Conservation (phyloP, 2,329 filamentous ascomycete species). For the Penicillium sp. region DNA sequence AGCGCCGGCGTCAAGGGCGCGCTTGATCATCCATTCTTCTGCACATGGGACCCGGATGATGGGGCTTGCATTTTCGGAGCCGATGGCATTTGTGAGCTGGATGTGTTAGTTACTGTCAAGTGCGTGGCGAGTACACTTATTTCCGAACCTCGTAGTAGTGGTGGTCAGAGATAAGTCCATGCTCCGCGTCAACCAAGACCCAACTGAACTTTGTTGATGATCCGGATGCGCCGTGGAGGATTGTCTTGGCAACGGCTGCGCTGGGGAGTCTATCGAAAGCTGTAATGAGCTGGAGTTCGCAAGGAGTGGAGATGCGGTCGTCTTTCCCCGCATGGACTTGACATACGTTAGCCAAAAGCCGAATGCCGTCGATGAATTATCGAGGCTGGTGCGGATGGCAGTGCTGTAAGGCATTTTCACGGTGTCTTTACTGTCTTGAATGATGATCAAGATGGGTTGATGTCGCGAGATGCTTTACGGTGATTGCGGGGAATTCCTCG, state of each 20-base stretch:
- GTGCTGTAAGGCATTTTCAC: constrained; percentile 15
- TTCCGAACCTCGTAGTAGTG: constrained; percentile 37
- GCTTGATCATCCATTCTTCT: constrained; percentile 40
- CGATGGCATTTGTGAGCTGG: constrained; percentile 34
- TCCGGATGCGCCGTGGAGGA: constrained; percentile 27
- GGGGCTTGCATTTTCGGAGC: constrained; percentile 29
- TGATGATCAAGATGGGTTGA: background rate
- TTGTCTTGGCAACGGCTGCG: constrained; percentile 28
- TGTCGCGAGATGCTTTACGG: too few relatives aligned
- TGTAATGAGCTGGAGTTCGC: too few relatives aligned
- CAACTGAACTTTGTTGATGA: constrained; percentile 28
- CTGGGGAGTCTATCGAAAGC: constrained; percentile 23
- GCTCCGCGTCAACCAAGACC: constrained; percentile 39
- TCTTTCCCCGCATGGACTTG: background rate
- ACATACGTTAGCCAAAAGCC: constrained; percentile 36
- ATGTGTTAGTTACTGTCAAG: too few relatives aligned
- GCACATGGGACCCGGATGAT: constrained; percentile 33
- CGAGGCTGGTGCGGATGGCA: constrained; percentile 11
- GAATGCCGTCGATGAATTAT: constrained; percentile 16
- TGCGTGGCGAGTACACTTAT: too few relatives aligned
- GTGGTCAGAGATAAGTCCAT: constrained; percentile 36
- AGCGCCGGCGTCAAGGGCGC: constrained; percentile 36
- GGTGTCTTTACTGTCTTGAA: background rate
- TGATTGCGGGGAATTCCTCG: background rate
- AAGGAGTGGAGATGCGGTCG: too few relatives aligned